Evolutionary conservation across 1,284 basidiomycete species (phyloP), one percentile per base, ranked within the genome.

Genomic region (Fomitopsis schrenkii): DNA sequence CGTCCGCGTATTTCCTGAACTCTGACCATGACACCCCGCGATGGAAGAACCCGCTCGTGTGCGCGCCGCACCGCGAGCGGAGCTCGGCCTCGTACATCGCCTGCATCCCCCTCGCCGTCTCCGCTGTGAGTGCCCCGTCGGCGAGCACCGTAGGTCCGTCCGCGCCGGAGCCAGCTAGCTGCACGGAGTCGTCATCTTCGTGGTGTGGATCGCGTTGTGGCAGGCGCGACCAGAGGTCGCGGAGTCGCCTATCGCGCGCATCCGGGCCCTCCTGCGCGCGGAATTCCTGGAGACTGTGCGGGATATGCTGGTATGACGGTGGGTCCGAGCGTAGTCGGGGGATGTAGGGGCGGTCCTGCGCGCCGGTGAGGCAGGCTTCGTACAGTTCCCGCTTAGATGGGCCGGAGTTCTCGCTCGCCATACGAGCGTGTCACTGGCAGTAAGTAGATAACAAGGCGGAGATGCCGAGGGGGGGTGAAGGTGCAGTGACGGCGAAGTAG

Each of bases 21-120:
- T 89, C 88, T 64, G 82, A 81, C 93, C 92, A 95, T 41, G 82
- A 83, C 64, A 94, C 82, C 63, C 80, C 79, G 60, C 74, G 75
- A 70, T 72, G 76, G 54, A 72, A 72, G 66, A 78, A 77, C 59
- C 75, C 80, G 61, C 77, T 80, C 64, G 73, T 76, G 75, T 74
- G 81, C 63, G 74, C 82, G 61, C 83, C 82, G 70, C 87, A 90
- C 61, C 80, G 79, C 56, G 83, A 80, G 58, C 91, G 76, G 45
- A 97, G 77, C 72, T 96, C 94, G 66, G 85, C 83, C 66, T 91
- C 86, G 75, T 96, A 95, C 76, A 87, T 83, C 60, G 79, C 81
- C 66, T 84, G 80, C 68, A 94, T 77, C 67, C 83, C 78, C 69
- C 86, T 82, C 19, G 90, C 93, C 63, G 82, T 80, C 75, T 93